Base-by-base conservation (phyloP, 2,329 filamentous ascomycete genomes). In the Proliferodiscus dingleyae region DNA sequence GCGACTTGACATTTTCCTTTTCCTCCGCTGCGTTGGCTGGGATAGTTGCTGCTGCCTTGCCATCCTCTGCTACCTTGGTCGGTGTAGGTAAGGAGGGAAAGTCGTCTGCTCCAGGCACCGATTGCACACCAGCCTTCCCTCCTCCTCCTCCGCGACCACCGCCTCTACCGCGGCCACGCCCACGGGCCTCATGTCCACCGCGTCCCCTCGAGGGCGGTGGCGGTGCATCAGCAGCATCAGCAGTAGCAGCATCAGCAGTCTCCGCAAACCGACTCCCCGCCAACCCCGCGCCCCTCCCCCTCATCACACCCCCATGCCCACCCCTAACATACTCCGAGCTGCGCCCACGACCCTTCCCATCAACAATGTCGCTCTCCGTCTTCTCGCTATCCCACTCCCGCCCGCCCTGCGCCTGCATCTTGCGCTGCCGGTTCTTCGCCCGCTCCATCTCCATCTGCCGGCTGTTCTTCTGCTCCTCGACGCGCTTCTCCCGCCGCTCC, bases 311-410 rank as follows among this genome's bases (percentile, higher is more conserved):
- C n/a, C 61, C 60, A 55, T 58, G 50, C 5, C 54, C 57, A 49
- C 60, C 59, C 7, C 59, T 50, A 6, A 60, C 59, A 53, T 55
- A 64, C 43, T 59, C 54, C 9, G 50, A 54, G 23, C 47, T 56
- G 23, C 58, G 53, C 4, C 57, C 57, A 23, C 50, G 41, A 1
- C 45, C 37, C 37, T 39, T 55, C 8, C 53, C 37, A 52, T 64
- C 60, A 24, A 61, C 57, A 43, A 62, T 58, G 49, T 62, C 60
- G 9, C 46, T 49, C 41, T 63, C 60, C 3, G 52, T 46, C 47
- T 64, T 64, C 45, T 60, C 61, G 28, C 50, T 55, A 46, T 65
- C 62, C 62, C 62, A 65, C 46, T 65, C 62, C 16, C 62, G 37
- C 5, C 57, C 58, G 2, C 61, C 58, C 37, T 62, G 58, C 8